Base-by-base conservation (phyloP, 2,329 filamentous ascomycete genomes). In the Clonostachys rhizophaga region DNA sequence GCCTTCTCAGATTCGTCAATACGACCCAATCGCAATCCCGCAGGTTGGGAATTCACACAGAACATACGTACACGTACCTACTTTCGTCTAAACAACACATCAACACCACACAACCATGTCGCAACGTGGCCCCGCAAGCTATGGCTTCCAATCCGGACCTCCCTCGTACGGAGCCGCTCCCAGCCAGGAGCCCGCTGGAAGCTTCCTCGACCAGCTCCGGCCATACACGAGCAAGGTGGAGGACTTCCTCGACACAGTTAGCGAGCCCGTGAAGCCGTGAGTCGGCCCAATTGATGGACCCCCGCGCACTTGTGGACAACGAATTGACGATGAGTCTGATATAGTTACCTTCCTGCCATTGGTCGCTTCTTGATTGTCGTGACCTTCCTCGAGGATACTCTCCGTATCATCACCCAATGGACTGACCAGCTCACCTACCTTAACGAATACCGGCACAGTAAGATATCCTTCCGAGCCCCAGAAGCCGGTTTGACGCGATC, bases 191-290 rank as follows among this genome's bases (percentile, higher is more conserved):
- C 89, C 83, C 67, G 84, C 87, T 49, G 62, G 59, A 46, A 57
- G 58, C 55, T 49, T 67, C 49, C 81, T 99, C 57, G 94, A 96
- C 67, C 81, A 89, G 59, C 90, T 99, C 64, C 81, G 94, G 54
- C 83, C 91, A 67, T 91, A 97, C 70, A 99, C 94, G 45, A 96
- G 89, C 85, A 97, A 96, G 79, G 92, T 99, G 56, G 94, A 99
- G 74, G 94, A 99, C 66, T 72, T 89, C 65, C 71, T 99, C 64
- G 94, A 97, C 69, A 89, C 82, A 30, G 56, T 91, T 61, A 87
- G 90, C 61, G 92, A 96, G 64, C 94, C 94, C 43, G 72, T 97
- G 57, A 97, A 96, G 79, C 94, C 94, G 87, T 99, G 60, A 68
- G 66, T 68, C 45, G 45, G 49, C 24, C 24, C 24, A 30, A 30